Conservation (phyloP, 805 yeast genomes). For the Metschnikowia peoriensis region DNA sequence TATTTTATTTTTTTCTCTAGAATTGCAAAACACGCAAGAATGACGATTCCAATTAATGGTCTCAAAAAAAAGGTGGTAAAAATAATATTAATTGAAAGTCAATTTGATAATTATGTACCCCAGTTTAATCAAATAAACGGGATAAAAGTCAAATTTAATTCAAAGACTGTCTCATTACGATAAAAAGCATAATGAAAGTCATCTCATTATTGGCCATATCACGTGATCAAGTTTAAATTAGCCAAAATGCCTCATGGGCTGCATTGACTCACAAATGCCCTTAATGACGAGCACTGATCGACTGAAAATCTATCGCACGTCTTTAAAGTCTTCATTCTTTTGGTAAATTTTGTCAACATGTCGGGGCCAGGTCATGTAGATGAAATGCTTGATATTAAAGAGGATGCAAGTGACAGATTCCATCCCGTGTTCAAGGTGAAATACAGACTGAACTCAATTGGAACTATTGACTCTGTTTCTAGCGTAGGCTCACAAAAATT, state of each 20-base stretch:
- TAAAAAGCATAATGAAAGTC: too few species aligned
- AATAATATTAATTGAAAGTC: too few species aligned
- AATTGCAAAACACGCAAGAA: not conserved
- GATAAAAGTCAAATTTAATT: too few species aligned
- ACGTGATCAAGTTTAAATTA: not conserved
- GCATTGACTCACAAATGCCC: slow-evolving; percentile 1
- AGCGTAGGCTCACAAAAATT: slow-evolving; percentile 16
- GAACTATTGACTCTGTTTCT: slow-evolving; percentile 19
- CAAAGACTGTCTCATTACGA: too few species aligned
- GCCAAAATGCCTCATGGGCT: not conserved
- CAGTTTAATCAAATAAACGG: too few species aligned
- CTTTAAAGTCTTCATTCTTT: too few species aligned
- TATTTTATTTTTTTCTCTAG: too few species aligned
- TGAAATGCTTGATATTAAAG: slow-evolving; percentile 20
- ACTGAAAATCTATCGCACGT: not conserved
- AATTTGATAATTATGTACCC: too few species aligned
- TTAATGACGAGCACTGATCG: not conserved
- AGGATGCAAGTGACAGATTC: slow-evolving; percentile 25
- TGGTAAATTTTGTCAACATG: not conserved
- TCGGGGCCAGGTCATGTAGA: not conserved
- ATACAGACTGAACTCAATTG: slow-evolving; percentile 34
- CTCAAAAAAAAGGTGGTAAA: too few species aligned
- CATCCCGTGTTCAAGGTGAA: slow-evolving; percentile 36
- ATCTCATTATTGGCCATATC: too few species aligned
- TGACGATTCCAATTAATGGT: too few species aligned